These are phyloP conservation scores for Eucalyptus curtisii DNA, from an alignment of 345 rosid species.

Conservation along the genomic window DNA sequence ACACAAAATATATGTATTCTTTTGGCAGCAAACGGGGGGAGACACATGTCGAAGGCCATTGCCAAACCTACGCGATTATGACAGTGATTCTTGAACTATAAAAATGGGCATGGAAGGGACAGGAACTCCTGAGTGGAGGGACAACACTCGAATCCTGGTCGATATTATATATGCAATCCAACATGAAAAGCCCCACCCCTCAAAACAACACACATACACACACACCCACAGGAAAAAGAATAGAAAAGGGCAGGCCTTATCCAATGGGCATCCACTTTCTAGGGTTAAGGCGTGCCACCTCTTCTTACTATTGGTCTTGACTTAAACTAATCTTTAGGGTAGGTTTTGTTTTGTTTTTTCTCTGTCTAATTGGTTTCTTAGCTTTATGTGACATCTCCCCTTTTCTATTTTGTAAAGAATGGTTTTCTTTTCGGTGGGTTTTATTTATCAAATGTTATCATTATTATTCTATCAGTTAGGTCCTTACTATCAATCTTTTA, in stretches of 20 bases:
- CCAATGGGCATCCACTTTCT: constrained; percentile 34
- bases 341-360: neutral
- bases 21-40: neutral
- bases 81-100: constrained; percentile 1
- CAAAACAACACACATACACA: neutral
- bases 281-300: constrained; percentile 22
- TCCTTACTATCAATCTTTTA: neutral
- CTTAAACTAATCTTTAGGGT: neutral
- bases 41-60: constrained; percentile 4
- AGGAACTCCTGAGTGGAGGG: constrained; percentile 4
- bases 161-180: neutral
- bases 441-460: neutral
- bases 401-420: neutral
- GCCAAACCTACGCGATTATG: constrained; percentile 14
- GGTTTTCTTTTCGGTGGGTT: neutral
- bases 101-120: neutral
- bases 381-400: neutral
- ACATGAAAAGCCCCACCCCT: neutral
- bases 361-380: neutral
- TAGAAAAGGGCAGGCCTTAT: constrained; percentile 5
- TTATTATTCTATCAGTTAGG: neutral
- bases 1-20: neutral
- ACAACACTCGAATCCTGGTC: constrained; percentile 8
- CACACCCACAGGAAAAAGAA: neutral
- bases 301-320: neutral